Percentiles rank a stretch among this genome's conserved stretches.
phyloP scores from a whole-genome alignment of 192 early-diverging fungal genomes.

The Coemansia sp. region DNA sequence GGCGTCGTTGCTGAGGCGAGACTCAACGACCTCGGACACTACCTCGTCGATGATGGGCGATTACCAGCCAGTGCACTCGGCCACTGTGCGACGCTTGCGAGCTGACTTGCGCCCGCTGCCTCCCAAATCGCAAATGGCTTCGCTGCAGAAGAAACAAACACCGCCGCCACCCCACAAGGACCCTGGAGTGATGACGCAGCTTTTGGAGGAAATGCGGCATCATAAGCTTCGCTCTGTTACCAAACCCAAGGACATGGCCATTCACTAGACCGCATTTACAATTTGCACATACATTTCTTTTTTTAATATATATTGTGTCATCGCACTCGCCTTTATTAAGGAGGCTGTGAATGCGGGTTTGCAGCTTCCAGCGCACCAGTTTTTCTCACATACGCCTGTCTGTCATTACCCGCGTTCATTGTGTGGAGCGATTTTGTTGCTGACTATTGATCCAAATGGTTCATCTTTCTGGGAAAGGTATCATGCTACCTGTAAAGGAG shows the following conservation, averaged over 20 bases:
- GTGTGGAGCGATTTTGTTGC: too few species aligned
- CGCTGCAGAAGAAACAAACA: not conserved
- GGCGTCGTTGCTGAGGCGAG: constrained; percentile 6
- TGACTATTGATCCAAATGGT: not conserved
- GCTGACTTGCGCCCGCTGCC: constrained; percentile 27
- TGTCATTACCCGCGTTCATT: too few species aligned
- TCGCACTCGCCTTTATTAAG: not conserved
- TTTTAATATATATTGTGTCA: not conserved
- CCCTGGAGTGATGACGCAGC: constrained; percentile 49
- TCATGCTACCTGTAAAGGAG: too few species aligned
- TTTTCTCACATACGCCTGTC: not conserved
- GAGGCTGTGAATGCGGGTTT: not conserved
- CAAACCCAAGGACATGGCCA: constrained; percentile 53
- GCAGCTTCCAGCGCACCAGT: not conserved
- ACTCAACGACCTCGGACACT: constrained; percentile 3
- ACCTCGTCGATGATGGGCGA: constrained; percentile 8
- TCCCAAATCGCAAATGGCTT: not conserved
- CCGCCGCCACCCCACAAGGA: constrained; percentile 38
- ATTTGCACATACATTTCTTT: not conserved
- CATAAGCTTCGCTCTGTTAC: constrained; percentile 41
- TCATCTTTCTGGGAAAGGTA: too few species aligned
- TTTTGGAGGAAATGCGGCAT: constrained; percentile 51
- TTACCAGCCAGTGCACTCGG: not conserved
- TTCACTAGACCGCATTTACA: not conserved
- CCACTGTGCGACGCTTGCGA: constrained; percentile 19